Evolutionary conservation across 129 eudicot species (phyloP).

Genomic region (Apium graveolens): DNA sequence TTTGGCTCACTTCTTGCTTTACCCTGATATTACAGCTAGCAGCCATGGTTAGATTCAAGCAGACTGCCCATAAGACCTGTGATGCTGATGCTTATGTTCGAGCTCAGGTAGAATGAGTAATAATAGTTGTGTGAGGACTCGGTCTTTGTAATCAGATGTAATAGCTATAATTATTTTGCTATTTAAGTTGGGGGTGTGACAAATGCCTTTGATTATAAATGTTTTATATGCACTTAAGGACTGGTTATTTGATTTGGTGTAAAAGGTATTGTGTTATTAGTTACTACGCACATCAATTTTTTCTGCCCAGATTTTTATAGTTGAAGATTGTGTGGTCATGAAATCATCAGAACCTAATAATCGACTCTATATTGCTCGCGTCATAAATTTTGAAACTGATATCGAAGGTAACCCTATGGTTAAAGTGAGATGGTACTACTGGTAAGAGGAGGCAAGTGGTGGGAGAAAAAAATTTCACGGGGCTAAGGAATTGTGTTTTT

Average conservation of each 20-base stretch:
- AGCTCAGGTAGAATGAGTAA: too few species aligned
- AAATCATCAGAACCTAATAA: constrained; percentile 37
- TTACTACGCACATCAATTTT: background rate
- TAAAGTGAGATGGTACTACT: constrained; percentile 56
- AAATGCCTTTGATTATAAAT: background rate
- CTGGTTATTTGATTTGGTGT: background rate
- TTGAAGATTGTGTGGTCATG: constrained; percentile 61
- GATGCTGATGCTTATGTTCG: too few species aligned
- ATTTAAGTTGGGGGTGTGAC: too few species aligned
- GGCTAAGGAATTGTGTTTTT: constrained; percentile 47
- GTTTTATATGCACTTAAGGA: background rate
- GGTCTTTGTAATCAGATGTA: too few species aligned
- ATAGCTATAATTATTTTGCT: too few species aligned
- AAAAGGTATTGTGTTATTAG: background rate
- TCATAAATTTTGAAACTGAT: constrained; percentile 56
- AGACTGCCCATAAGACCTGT: too few species aligned
- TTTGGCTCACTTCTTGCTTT: too few species aligned
- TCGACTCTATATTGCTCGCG: constrained; percentile 59
- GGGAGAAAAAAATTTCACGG: constrained; percentile 70
- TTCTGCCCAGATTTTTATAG: constrained; percentile 20
- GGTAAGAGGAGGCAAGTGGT: constrained; percentile 64
- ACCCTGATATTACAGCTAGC: too few species aligned
- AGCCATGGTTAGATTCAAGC: too few species aligned
- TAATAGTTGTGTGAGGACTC: too few species aligned
- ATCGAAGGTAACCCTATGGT: constrained; percentile 43